These are phyloP conservation scores for Blastobotrys parvus DNA, from an alignment of 805 yeast species.

Conservation along the genomic window DNA sequence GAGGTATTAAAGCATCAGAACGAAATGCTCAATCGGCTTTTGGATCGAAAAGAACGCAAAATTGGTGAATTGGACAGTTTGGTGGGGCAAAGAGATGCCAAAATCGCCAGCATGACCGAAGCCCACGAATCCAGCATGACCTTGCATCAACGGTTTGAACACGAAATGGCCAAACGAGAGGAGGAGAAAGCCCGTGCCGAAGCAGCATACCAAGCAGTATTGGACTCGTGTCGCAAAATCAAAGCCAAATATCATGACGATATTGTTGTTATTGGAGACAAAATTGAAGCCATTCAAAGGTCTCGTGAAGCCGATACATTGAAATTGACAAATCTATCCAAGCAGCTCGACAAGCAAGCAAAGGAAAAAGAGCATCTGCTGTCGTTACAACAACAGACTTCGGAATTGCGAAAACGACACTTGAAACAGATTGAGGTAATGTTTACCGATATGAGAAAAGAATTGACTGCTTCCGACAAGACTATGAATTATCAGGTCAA, in stretches of 20 bases:
- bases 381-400: conserved; percentile 7
- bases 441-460: conserved; percentile 12
- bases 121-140: conserved; percentile 3
- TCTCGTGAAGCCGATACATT: conserved; percentile 10
- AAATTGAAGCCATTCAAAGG: conserved; percentile 6
- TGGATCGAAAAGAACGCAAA: conserved; percentile 63
- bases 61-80: conserved; percentile 58
- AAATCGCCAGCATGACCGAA: conserved; percentile 3
- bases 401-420: conserved; percentile 11
- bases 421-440: conserved; percentile 12
- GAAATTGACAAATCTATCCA: conserved; percentile 13
- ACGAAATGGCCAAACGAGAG: conserved; percentile 35
- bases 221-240: conserved; percentile 45
- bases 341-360: conserved; percentile 13
- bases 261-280: conserved; percentile 29
- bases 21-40: conserved; percentile 59
- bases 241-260: conserved; percentile 53
- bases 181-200: conserved; percentile 42
- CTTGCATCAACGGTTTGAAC: conserved; percentile 4
- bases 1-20: conserved; percentile 61
- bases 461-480: conserved; percentile 12
- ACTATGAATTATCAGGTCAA: conserved; percentile 10
- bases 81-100: conserved; percentile 17
- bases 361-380: conserved; percentile 9
- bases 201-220: conserved; percentile 40